Conservation (phyloP, 345 rosid genomes). For the Citrus sp. region DNA sequence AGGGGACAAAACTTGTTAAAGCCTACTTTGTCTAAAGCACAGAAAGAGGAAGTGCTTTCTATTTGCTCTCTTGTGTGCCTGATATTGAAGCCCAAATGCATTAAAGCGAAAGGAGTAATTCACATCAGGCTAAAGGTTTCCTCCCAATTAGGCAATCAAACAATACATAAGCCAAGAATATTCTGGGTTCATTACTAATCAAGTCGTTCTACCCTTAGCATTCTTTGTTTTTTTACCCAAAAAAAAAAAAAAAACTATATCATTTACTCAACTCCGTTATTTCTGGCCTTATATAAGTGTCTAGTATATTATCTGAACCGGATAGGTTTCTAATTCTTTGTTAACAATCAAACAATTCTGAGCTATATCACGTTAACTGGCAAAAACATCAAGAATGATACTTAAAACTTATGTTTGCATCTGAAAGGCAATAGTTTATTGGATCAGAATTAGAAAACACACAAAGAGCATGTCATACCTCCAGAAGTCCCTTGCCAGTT, state of each 20-base stretch:
- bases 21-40: not conserved
- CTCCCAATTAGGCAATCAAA: not conserved
- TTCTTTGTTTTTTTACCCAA: too few species aligned
- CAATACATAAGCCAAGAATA: not conserved
- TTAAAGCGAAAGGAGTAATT: not conserved
- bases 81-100: not conserved
- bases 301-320: not conserved
- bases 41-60: not conserved
- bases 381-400: not conserved
- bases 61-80: not conserved
- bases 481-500: slow-evolving; percentile 86
- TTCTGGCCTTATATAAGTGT: not conserved
- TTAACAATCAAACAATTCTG: not conserved
- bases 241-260: too few species aligned
- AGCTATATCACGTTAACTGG: not conserved
- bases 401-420: slow-evolving; percentile 1
- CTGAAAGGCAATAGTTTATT: not conserved
- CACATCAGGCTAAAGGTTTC: not conserved
- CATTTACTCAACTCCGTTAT: too few species aligned
- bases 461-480: slow-evolving; percentile 41
- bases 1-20: not conserved
- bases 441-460: not conserved
- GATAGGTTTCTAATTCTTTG: not conserved
- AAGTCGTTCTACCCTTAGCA: not conserved
- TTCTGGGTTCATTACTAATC: not conserved